phyloP scores from a whole-genome alignment of 768 basidiomycete species.

The button mushroom (Agaricus bisporus) region DNA sequence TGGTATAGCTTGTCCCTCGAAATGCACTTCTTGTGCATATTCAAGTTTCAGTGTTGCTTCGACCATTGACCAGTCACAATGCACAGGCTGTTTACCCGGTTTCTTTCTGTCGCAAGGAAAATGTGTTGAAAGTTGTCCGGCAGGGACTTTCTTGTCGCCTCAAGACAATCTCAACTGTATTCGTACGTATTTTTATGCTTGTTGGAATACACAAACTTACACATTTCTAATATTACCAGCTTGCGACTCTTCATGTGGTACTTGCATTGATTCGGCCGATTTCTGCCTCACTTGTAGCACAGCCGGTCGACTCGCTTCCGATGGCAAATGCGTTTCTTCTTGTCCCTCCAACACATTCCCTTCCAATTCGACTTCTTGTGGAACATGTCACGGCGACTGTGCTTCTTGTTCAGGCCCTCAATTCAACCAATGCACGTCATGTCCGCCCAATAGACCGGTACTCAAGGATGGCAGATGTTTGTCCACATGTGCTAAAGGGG shows the following conservation, averaged over 20 bases:
- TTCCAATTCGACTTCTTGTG: constrained; percentile 53
- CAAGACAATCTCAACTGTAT: constrained; percentile 71
- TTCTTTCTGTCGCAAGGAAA: constrained; percentile 63
- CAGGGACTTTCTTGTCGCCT: constrained; percentile 65
- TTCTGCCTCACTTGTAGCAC: constrained; percentile 69
- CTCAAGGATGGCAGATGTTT: constrained; percentile 73
- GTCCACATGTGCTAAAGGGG: constrained; percentile 63
- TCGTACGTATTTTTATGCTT: constrained; percentile 37
- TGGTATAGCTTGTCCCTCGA: constrained; percentile 66
- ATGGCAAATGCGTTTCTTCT: constrained; percentile 67
- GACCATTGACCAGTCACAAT: constrained; percentile 58
- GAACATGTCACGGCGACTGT: constrained; percentile 83
- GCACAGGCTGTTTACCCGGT: constrained; percentile 76
- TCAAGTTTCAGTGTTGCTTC: constrained; percentile 66
- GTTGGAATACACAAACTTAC: constrained; percentile 1
- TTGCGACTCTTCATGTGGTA: constrained; percentile 51
- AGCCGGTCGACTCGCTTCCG: constrained; percentile 57
- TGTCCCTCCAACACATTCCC: constrained; percentile 72
- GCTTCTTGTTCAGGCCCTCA: constrained; percentile 73
- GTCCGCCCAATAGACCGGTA: constrained; percentile 62
- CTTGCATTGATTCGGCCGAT: constrained; percentile 59
- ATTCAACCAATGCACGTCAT: constrained; percentile 75
- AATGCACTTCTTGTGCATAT: constrained; percentile 75
- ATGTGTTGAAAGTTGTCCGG: constrained; percentile 68
- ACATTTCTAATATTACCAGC: constrained; percentile 18